Evolutionary conservation across 305 asterid species (phyloP), one percentile per base, ranked within the genome.

Genomic region (Fraxinus sp.): DNA sequence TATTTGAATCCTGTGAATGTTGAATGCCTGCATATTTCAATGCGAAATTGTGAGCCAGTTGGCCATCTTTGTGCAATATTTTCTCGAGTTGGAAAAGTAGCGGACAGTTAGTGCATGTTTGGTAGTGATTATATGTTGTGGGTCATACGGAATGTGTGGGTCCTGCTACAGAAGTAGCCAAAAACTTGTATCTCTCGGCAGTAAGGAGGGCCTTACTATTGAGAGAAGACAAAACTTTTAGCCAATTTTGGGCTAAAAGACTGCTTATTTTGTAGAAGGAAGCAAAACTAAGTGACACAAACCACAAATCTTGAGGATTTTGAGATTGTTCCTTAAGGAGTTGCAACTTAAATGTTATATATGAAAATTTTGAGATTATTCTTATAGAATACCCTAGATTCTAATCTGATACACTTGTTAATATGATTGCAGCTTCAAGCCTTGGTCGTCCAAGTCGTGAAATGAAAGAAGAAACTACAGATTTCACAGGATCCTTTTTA

Each of bases 401-500:
- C 37, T 2, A 35, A 24, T 24, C 71, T 52, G 73, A 81, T 74
- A 18, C 39, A 36, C 26, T 52, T 78, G 70, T 59, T 37, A 66
- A 49, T 68, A 26, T 73, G 22, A 11, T 77, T 80, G 82, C 85
- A 87, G 88, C 85, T 74, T 66, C 86, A 0, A 86, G 84, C 77
- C 8, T 87, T 41, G 81, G 37, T 28, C 84, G 81, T 8, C 57
- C 86, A 79, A 82, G 74, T 52, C 83, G 57, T 10, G 59, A 77
- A 77, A 81, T 71, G 81, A 74, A 39, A 68, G 87, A 86, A 85
- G 91, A 82, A 6, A 32, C 59, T 41, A 16, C 35, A 10, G 90
- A 84, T 36, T 39, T 87, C 39, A 77, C 92, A 10, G 95, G 91
- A 32, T 88, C 95, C 0, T 82, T 90, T 77, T 81, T 92, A 89